A percentile compares a stretch with the other conserved stretches of the same genome.
These are phyloP conservation scores for Malus sieversii DNA, from an alignment of 306 rosid genomes.

Conservation along the genomic window DNA sequence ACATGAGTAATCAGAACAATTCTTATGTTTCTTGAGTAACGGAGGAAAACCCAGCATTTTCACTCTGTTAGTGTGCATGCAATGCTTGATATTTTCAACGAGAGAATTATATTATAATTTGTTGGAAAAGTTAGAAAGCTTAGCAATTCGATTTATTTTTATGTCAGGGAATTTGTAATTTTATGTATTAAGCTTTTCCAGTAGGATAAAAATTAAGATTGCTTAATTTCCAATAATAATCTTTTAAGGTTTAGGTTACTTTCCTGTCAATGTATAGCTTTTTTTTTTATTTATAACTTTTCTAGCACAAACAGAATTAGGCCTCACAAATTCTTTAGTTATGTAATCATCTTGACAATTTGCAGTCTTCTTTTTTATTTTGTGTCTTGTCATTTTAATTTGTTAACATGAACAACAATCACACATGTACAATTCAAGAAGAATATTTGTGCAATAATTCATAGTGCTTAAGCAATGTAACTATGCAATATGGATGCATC, in stretches of 20 bases:
- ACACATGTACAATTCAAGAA: neutral
- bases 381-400: neutral
- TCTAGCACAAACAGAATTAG: no score
- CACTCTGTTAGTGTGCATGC: neutral
- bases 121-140: neutral
- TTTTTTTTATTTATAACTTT: neutral
- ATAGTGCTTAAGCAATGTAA: neutral
- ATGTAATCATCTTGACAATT: neutral
- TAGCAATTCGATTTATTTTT: neutral
- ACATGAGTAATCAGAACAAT: neutral
- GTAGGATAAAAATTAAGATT: neutral
- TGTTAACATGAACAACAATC: neutral
- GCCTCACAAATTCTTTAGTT: neutral
- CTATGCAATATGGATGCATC: neutral
- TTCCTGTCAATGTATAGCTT: neutral
- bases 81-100: neutral
- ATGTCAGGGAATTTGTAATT: neutral
- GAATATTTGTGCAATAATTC: neutral
- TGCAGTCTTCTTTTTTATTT: neutral
- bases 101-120: no score
- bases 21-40: neutral
- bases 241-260: neutral
- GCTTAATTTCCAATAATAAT: neutral
- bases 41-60: neutral
- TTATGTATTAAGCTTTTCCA: neutral